These are phyloP conservation scores for Lactarius indigo DNA, from an alignment of 768 basidiomycete species.

Conservation along the genomic window DNA sequence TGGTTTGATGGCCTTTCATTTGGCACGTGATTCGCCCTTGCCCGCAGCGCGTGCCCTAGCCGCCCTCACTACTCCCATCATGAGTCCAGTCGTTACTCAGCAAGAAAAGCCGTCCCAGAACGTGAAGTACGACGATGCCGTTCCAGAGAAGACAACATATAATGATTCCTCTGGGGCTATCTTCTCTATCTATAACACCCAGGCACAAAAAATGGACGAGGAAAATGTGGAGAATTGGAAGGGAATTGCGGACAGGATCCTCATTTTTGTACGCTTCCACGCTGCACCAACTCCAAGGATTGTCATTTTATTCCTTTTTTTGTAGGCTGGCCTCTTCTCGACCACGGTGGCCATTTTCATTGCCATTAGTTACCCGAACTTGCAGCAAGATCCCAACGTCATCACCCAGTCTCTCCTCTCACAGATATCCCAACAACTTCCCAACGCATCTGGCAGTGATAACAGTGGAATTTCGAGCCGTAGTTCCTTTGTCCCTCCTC, in stretches of 20 bases:
- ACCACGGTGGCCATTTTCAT: too few species aligned
- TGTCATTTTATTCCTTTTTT: not conserved
- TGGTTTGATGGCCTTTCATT: too few species aligned
- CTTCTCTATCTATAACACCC: too few species aligned
- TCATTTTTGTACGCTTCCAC: not conserved
- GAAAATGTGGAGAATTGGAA: constrained; percentile 13
- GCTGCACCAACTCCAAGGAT: not conserved
- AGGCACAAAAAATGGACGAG: not conserved
- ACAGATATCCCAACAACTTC: constrained; percentile 15
- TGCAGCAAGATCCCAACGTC: too few species aligned
- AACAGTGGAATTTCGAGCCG: not conserved
- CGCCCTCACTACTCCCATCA: not conserved
- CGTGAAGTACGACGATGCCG: not conserved
- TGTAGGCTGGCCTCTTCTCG: too few species aligned
- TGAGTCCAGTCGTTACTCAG: too few species aligned
- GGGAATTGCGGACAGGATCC: constrained; percentile 12
- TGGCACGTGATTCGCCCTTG: too few species aligned
- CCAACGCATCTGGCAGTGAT: not conserved
- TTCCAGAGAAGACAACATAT: too few species aligned
- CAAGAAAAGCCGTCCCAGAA: not conserved
- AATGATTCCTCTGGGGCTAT: too few species aligned
- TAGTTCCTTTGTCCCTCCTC: not conserved
- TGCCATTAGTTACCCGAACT: too few species aligned
- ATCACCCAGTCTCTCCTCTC: not conserved
- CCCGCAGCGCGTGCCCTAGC: too few species aligned